phyloP scores from a whole-genome alignment of 805 yeast genomes.

The Candida quercuum region DNA sequence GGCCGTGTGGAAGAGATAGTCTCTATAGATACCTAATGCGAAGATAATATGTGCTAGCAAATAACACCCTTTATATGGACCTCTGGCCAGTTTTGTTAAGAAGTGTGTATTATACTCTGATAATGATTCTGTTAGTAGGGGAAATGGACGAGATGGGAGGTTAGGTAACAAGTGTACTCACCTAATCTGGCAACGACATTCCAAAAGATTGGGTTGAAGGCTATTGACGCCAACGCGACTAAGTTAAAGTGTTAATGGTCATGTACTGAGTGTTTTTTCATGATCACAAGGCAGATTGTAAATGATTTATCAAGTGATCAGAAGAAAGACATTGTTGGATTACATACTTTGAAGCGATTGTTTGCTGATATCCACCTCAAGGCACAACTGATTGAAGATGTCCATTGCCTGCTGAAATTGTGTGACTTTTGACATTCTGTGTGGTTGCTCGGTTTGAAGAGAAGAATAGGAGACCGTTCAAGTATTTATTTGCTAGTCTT shows the following conservation, averaged over 20 bases:
- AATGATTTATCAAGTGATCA: background rate
- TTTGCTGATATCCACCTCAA: conserved; percentile 20
- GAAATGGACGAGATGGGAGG: too few species aligned
- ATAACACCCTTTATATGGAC: conserved; percentile 76
- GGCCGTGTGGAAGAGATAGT: conserved; percentile 67
- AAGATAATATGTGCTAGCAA: conserved; percentile 78
- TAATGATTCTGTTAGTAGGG: background rate
- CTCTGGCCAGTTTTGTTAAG: conserved; percentile 69
- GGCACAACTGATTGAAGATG: conserved; percentile 17
- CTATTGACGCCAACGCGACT: conserved; percentile 60
- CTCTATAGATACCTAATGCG: conserved; percentile 79
- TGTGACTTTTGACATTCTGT: conserved; percentile 11
- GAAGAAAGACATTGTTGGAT: too few species aligned
- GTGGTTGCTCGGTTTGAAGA: too few species aligned
- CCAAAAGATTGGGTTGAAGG: conserved; percentile 95
- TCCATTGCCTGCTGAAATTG: conserved; percentile 10
- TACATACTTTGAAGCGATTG: conserved; percentile 19
- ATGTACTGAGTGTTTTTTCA: background rate
- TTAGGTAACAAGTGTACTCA: conserved; percentile 15
- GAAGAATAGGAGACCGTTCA: too few species aligned
- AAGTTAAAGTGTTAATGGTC: background rate
- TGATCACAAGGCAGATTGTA: background rate
- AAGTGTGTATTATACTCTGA: conserved; percentile 73
- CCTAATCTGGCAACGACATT: conserved; percentile 78
- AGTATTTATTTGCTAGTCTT: too few species aligned